These are phyloP conservation scores for Haplographium delicatum DNA, from an alignment of 495 filamentous ascomycete genomes.

Conservation along the genomic window DNA sequence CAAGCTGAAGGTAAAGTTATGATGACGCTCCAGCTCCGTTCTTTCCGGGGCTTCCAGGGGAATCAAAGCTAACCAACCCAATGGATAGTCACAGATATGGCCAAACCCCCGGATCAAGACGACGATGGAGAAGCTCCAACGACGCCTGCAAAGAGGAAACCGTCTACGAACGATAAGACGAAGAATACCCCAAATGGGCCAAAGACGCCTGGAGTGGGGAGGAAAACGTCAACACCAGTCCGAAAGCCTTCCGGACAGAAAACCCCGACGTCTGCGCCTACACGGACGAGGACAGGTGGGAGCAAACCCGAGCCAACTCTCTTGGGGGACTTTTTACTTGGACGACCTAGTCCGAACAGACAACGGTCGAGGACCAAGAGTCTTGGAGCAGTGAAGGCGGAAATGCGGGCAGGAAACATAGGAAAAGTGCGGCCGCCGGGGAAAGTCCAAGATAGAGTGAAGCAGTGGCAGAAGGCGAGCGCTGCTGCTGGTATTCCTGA, in stretches of 20 bases:
- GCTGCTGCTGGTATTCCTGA: conserved; percentile 28
- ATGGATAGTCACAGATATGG: neutral
- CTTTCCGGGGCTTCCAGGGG: no score
- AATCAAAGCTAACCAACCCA: no score
- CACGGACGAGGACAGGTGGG: conserved; percentile 12
- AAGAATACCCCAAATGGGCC: conserved; percentile 6
- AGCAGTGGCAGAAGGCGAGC: conserved; percentile 70
- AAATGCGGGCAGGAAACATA: conserved; percentile 44
- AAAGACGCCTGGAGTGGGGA: neutral
- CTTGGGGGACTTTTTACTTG: conserved; percentile 48
- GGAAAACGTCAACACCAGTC: conserved; percentile 2
- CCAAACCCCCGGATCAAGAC: conserved; percentile 3
- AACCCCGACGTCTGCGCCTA: conserved; percentile 40
- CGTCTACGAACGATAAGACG: neutral
- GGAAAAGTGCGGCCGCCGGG: conserved; percentile 42
- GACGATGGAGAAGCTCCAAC: neutral
- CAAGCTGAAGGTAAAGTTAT: no score
- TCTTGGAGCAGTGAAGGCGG: conserved; percentile 26
- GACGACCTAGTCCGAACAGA: conserved; percentile 43
- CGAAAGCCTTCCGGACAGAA: conserved; percentile 5
- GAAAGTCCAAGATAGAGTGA: conserved; percentile 61
- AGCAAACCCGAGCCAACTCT: conserved; percentile 41
- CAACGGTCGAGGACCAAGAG: conserved; percentile 31
- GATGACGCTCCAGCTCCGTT: no score
- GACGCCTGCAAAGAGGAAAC: conserved; percentile 8